These are phyloP conservation scores for Pleurotus djamor DNA, from an alignment of 768 basidiomycete species.

Conservation along the genomic window DNA sequence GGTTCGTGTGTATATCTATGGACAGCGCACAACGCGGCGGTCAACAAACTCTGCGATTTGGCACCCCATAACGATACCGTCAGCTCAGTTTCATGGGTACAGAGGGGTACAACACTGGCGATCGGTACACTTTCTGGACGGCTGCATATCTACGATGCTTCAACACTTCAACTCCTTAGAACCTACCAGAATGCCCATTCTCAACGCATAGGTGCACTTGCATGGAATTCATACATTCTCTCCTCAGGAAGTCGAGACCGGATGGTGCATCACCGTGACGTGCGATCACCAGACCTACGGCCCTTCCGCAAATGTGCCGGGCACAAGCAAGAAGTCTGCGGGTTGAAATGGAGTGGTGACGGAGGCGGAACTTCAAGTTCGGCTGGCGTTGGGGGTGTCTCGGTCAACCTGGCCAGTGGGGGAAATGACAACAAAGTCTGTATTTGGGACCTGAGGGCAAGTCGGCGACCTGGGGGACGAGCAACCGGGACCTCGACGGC, in stretches of 20 bases:
- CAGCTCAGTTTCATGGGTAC: constrained; percentile 92
- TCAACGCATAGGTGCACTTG: constrained; percentile 89
- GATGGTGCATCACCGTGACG: constrained; percentile 89
- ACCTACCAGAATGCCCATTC: constrained; percentile 84
- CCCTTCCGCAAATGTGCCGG: constrained; percentile 74
- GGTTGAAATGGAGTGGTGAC: constrained; percentile 83
- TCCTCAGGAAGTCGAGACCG: constrained; percentile 92
- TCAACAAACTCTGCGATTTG: constrained; percentile 90
- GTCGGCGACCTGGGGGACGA: constrained; percentile 36
- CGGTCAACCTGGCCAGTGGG: constrained; percentile 80
- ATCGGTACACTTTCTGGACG: constrained; percentile 90
- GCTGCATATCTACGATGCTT: constrained; percentile 93
- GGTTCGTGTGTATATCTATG: constrained; percentile 94
- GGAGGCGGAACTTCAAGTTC: constrained; percentile 2
- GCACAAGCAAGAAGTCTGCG: constrained; percentile 94
- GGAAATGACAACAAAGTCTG: constrained; percentile 99
- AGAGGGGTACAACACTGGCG: constrained; percentile 87
- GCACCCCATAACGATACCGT: constrained; percentile 65
- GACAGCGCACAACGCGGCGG: constrained; percentile 92
- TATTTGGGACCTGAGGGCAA: constrained; percentile 89
- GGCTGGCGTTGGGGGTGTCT: constrained; percentile 24
- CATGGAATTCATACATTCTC: constrained; percentile 89
- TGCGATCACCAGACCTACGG: constrained; percentile 62
- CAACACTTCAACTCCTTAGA: constrained; percentile 68
- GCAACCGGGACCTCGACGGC: constrained; percentile 19